Conservation (phyloP, 2,329 filamentous ascomycete genomes). For the Fusarium fujikuroi region DNA sequence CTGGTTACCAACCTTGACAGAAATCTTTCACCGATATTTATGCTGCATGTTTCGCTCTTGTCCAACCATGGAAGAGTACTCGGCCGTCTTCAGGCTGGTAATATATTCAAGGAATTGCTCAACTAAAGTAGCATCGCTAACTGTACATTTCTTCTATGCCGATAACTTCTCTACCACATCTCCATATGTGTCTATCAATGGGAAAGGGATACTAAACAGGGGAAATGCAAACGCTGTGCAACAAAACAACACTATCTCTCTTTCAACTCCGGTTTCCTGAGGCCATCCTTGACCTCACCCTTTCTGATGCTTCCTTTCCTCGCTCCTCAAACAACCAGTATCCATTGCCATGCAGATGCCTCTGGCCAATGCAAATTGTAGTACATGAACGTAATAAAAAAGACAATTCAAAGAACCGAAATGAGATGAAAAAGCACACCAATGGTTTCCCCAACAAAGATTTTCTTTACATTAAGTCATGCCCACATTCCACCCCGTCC, state of each 20-base stretch:
- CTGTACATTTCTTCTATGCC: slow-evolving; percentile 34
- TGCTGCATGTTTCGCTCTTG: slow-evolving; percentile 8
- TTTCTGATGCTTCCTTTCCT: slow-evolving; percentile 20
- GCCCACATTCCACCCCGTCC: slow-evolving; percentile 31
- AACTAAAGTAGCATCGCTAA: slow-evolving; percentile 28
- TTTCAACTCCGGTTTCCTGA: slow-evolving; percentile 32
- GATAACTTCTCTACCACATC: slow-evolving; percentile 30
- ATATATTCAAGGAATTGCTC: slow-evolving; percentile 13
- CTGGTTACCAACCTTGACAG: slow-evolving; percentile 6
- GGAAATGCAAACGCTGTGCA: slow-evolving; percentile 24
- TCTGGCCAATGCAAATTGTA: slow-evolving; percentile 31
- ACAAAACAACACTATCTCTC: slow-evolving; percentile 21
- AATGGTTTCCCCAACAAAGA: slow-evolving; percentile 21
- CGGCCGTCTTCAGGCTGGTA: background rate
- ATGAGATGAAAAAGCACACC: slow-evolving; percentile 2
- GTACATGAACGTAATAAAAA: slow-evolving; percentile 34
- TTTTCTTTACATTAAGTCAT: slow-evolving; percentile 35
- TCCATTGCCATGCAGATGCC: slow-evolving; percentile 30
- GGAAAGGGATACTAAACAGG: slow-evolving; percentile 5
- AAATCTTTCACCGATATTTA: slow-evolving; percentile 11
- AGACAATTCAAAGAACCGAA: slow-evolving; percentile 37
- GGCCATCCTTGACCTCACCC: slow-evolving; percentile 21
- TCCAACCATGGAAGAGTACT: slow-evolving; percentile 15
- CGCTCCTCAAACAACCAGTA: slow-evolving; percentile 5
- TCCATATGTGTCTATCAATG: slow-evolving; percentile 27